Evolutionary conservation across 2,329 filamentous ascomycete genomes (phyloP).

Genomic region (Aspergillus neoniger): DNA sequence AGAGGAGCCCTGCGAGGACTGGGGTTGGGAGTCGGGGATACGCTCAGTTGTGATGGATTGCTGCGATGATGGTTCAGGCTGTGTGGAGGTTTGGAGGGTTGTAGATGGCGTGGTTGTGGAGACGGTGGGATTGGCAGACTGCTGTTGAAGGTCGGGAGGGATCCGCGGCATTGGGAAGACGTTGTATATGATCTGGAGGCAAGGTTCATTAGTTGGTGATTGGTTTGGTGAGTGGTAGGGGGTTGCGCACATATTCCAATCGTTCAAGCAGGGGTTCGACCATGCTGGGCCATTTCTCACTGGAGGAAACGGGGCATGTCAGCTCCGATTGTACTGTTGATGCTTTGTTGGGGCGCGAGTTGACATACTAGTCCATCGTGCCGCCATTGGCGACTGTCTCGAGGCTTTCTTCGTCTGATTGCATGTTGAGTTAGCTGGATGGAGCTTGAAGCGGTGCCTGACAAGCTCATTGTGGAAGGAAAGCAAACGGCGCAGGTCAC

Average conservation of each 20-base stretch:
- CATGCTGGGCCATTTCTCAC: conserved; percentile 69
- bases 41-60: conserved; percentile 43
- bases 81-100: conserved; percentile 37
- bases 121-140: conserved; percentile 24
- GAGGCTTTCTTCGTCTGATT: conserved; percentile 54
- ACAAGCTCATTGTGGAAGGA: not conserved
- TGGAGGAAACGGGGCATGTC: conserved; percentile 44
- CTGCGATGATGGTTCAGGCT: conserved; percentile 41
- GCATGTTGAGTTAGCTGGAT: conserved; percentile 6
- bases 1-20: conserved; percentile 46
- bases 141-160: conserved; percentile 40
- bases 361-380: conserved; percentile 58
- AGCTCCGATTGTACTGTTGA: conserved; percentile 23
- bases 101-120: conserved; percentile 33
- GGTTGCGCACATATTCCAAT: conserved; percentile 61
- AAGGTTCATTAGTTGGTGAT: not conserved
- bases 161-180: conserved; percentile 72
- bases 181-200: conserved; percentile 67
- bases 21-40: conserved; percentile 46
- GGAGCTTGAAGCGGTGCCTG: not conserved
- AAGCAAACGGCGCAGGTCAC: not conserved
- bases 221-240: not conserved
- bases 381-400: conserved; percentile 60
- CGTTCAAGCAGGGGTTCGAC: conserved; percentile 66
- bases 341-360: not conserved